Percentiles rank a stretch among this genome's conserved stretches.
These are phyloP conservation scores for Solanum neorickii DNA, from an alignment of 257 asterid species.

Conservation along the genomic window DNA sequence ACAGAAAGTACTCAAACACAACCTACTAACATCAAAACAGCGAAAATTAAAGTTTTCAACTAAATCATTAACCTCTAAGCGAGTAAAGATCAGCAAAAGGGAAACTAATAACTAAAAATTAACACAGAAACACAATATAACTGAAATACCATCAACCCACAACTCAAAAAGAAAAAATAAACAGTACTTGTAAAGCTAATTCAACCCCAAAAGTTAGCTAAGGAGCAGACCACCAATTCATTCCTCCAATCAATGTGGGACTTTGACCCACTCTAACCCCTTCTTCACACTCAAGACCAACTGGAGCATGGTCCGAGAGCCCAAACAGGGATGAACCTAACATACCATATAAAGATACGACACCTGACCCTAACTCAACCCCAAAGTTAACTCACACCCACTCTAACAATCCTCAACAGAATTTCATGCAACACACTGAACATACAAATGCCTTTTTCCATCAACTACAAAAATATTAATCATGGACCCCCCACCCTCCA, in stretches of 20 bases:
- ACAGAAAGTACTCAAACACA: not conserved
- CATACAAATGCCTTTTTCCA: not conserved
- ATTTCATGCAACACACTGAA: not conserved
- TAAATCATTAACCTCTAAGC: not conserved
- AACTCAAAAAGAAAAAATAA: not conserved
- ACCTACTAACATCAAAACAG: slow-evolving; percentile 7
- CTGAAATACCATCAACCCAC: not conserved
- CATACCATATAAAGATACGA: not conserved
- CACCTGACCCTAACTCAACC: not conserved
- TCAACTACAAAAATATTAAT: not conserved
- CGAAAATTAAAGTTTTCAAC: not conserved
- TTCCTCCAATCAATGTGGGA: not conserved
- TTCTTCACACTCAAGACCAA: not conserved
- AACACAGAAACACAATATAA: not conserved
- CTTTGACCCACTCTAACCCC: not conserved
- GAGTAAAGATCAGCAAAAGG: not conserved
- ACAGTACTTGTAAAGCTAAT: not conserved
- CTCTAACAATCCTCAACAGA: not conserved
- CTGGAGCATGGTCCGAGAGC: not conserved
- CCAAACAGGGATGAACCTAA: not conserved
- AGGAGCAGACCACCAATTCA: not conserved
- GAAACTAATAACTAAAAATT: not conserved
- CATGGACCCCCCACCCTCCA: not conserved
- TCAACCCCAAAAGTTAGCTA: not conserved
- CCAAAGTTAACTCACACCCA: not conserved